These are phyloP conservation scores for Neostapfia colusana DNA, from an alignment of 176 grass and related monocot genomes.

Conservation along the genomic window DNA sequence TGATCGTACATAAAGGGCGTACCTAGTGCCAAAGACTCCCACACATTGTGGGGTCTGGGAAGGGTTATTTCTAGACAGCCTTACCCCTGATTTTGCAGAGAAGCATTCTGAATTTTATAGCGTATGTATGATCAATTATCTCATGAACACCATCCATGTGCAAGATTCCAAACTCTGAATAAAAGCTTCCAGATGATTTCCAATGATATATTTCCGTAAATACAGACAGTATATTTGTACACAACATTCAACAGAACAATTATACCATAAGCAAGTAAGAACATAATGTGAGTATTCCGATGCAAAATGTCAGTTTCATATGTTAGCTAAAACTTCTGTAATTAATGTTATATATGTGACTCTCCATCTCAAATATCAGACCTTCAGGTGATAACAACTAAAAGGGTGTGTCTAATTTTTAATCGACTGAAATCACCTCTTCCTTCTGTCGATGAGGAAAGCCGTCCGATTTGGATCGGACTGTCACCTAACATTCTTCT, in stretches of 20 bases:
- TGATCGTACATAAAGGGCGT: too few relatives aligned
- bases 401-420: neutral
- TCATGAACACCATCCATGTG: neutral
- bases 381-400: neutral
- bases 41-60: too few relatives aligned
- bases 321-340: neutral
- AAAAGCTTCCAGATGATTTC: neutral
- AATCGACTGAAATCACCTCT: too few relatives aligned
- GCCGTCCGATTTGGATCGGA: too few relatives aligned
- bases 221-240: neutral
- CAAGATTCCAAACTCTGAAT: neutral
- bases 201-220: neutral
- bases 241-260: slow-evolving; percentile 18
- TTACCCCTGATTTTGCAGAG: too few relatives aligned
- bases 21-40: too few relatives aligned
- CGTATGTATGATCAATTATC: too few relatives aligned
- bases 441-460: too few relatives aligned
- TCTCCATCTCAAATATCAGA: neutral
- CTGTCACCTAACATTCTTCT: too few relatives aligned
- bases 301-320: neutral
- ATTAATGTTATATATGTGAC: neutral
- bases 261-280: neutral
- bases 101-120: too few relatives aligned
- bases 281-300: neutral
- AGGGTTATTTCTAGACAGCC: too few relatives aligned